Base-by-base conservation (phyloP, 2,329 filamentous ascomycete genomes). In the Drechslerella coelobrocha region DNA sequence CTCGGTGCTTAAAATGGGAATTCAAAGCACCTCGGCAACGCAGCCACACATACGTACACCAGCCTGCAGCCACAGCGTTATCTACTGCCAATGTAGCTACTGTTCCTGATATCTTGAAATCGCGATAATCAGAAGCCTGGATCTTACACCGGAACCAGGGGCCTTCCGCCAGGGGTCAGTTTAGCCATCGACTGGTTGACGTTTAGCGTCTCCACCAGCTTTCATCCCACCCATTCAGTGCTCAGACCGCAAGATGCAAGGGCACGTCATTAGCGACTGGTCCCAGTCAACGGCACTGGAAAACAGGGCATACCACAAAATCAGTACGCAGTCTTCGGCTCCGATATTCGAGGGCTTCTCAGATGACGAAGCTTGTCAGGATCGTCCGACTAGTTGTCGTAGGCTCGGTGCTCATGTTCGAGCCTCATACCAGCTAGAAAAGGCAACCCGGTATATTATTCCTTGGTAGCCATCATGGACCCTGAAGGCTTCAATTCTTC, bases 191-290 rank as follows among this genome's bases (percentile, higher is more conserved):
- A 17, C n/a, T 6, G 47, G 57, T 57, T 62, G 53, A 71, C 53
- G 59, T 62, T 60, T 23, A 17, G n/a, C 24, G 37, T 50, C 51
- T 50, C 65, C 65, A 60, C 59, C 21, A 2, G n/a, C n/a, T 63
- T 60, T 63, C 59, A 14, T 71, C 59, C 66, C 47, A 71, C 63
- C 66, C 66, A 71, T 45, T 54, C 57, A 29, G 45, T 54, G 14
- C 43, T 27, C 34, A 31, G 54, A 62, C 26, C 27, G 43, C 54
- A 24, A 3, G 12, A 50, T 71, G 66, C 66, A 71, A 71, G 66
- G 59, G 59, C 41, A 71, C 66, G 66, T 71, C 66, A 71, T 71
- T 63, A 61, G 66, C 66, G 66, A 71, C 43, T 56, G 21, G 21
- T 45, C 52, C 37, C 65, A 62, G 57, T 31, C 57, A 43, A 31